These are phyloP conservation scores for Podosphaera xanthii DNA, from an alignment of 2,329 filamentous ascomycete genomes.

Conservation along the genomic window DNA sequence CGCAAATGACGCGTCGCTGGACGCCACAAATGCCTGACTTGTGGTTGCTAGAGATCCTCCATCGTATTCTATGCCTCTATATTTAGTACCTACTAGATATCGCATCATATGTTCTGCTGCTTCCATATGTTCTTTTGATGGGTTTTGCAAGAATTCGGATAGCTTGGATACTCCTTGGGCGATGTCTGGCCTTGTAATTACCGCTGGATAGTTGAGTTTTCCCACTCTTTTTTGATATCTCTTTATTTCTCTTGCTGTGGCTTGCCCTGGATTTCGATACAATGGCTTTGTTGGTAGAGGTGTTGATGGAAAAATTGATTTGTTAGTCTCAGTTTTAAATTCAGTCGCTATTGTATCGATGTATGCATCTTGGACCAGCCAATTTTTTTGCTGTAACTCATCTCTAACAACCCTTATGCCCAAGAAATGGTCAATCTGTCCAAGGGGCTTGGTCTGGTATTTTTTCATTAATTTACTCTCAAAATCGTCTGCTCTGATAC, in stretches of 20 bases:
- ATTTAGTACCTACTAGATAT: not conserved
- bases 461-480: not conserved
- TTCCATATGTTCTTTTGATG: not conserved
- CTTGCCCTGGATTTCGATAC: not conserved
- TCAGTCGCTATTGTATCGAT: not conserved
- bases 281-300: not conserved
- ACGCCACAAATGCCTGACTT: too few relatives aligned
- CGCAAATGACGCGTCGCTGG: too few relatives aligned
- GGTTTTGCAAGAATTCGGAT: constrained; percentile 1
- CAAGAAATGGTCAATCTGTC: not conserved
- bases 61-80: too few relatives aligned
- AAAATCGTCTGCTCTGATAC: not conserved
- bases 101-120: constrained; percentile 1
- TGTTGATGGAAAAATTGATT: not conserved
- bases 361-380: not conserved
- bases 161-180: not conserved
- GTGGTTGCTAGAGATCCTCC: too few relatives aligned
- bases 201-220: not conserved
- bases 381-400: not conserved
- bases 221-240: not conserved
- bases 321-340: not conserved
- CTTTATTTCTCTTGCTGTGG: not conserved
- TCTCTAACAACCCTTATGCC: not conserved
- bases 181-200: not conserved
- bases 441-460: not conserved